Evolutionary conservation across 2,329 filamentous ascomycete species (phyloP).

Genomic region (Xylariaceae sp.): DNA sequence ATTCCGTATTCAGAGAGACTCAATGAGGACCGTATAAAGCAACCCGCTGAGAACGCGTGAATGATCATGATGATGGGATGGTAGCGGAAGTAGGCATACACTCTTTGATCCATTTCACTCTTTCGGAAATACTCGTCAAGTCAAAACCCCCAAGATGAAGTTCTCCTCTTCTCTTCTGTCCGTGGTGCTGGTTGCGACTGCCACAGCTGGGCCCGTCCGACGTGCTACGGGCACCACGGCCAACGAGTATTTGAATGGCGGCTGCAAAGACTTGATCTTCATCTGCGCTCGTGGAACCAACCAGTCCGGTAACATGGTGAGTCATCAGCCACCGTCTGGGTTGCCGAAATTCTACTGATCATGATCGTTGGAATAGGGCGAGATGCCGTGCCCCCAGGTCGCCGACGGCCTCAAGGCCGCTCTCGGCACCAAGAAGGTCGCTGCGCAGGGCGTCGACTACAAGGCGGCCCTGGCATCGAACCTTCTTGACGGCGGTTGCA

Average conservation of each 20-base stretch:
- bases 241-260: slow-evolving; percentile 32
- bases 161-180: slow-evolving; percentile 1
- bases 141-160: slow-evolving; percentile 3
- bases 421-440: slow-evolving; percentile 13
- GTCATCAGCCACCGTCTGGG: slow-evolving; percentile 14
- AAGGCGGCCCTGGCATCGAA: slow-evolving; percentile 19
- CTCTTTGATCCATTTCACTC: no score
- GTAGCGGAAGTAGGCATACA: no score
- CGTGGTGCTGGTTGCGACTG: not conserved
- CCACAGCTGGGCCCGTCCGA: slow-evolving; percentile 3
- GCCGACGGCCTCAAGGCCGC: slow-evolving; percentile 50
- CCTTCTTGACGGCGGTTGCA: slow-evolving; percentile 25
- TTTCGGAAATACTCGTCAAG: no score
- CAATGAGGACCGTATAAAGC: no score
- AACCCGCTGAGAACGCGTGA: no score
- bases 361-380: no score
- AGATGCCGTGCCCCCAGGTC: slow-evolving; percentile 27
- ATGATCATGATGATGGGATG: no score
- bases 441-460: slow-evolving; percentile 23
- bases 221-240: slow-evolving; percentile 12
- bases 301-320: slow-evolving; percentile 34
- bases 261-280: slow-evolving; percentile 33
- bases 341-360: no score
- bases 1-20: no score
- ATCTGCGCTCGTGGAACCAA: slow-evolving; percentile 37